phyloP scores from a whole-genome alignment of 83 land plant genomes.

The Picea abies region DNA sequence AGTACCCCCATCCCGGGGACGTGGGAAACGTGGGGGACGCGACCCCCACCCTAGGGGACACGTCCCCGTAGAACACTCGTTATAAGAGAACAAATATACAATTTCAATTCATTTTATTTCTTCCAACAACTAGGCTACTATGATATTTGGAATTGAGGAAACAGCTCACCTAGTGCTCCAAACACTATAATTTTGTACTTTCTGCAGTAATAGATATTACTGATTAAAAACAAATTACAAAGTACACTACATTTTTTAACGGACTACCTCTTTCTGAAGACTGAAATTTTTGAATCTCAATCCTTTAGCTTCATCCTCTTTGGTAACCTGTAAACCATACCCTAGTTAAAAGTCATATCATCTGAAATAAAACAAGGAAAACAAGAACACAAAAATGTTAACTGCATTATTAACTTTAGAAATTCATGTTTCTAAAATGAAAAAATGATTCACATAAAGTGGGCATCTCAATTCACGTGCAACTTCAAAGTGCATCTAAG shows the following conservation, averaged over 20 bases:
- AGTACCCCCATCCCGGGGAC: no score
- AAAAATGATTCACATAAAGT: neutral
- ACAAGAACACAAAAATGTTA: neutral
- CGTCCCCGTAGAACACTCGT: no score
- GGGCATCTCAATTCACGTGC: neutral
- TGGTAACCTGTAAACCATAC: neutral
- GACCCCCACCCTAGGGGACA: no score
- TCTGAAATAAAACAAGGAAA: neutral
- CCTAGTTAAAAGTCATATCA: neutral
- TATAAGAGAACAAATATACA: no score
- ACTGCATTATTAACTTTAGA: neutral
- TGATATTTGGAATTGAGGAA: neutral
- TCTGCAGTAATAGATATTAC: no score
- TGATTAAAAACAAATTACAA: neutral
- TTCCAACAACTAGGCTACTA: no score
- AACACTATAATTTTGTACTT: neutral
- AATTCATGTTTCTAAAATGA: neutral
- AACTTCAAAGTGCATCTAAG: neutral
- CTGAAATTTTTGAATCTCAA: neutral
- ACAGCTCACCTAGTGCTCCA: neutral
- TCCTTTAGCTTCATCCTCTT: neutral
- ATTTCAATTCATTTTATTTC: no score
- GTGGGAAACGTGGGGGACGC: no score
- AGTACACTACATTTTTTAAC: neutral
- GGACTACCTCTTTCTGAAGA: slow-evolving; percentile 9